Evolutionary conservation across 345 rosid species (phyloP).

Genomic region (Aethionema arabicum): DNA sequence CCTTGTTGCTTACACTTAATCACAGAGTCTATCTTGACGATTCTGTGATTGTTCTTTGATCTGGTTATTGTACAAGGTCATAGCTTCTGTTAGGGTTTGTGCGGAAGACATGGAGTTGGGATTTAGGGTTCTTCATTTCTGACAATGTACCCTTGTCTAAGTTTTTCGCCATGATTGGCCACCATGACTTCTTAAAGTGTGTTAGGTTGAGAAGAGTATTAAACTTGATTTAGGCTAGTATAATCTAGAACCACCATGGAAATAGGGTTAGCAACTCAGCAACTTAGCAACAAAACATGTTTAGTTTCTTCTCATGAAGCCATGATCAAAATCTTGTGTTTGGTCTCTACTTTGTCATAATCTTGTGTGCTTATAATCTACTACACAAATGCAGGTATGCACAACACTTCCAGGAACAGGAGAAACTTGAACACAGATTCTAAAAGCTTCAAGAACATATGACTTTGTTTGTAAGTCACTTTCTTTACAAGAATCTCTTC

Average conservation of each 20-base stretch:
- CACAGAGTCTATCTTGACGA: too few species aligned
- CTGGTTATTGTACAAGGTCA: too few species aligned
- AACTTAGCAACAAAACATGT: too few species aligned
- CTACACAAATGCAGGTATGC: slow-evolving; percentile 48
- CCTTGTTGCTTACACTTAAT: background rate
- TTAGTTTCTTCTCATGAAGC: too few species aligned
- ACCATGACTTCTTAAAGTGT: too few species aligned
- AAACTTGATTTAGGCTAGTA: too few species aligned
- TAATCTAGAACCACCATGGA: too few species aligned
- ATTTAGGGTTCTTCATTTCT: slow-evolving; percentile 9
- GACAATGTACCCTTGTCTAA: background rate
- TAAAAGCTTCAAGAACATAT: slow-evolving; percentile 26
- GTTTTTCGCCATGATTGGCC: background rate
- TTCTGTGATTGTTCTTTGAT: slow-evolving; percentile 11
- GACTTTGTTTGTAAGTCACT: background rate
- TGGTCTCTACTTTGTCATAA: background rate
- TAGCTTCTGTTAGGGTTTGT: background rate
- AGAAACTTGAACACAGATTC: slow-evolving; percentile 60
- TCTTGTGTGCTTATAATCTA: background rate
- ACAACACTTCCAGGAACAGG: slow-evolving; percentile 51
- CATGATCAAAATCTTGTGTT: too few species aligned
- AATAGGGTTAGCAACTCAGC: too few species aligned
- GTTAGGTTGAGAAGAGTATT: background rate
- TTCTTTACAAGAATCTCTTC: background rate
- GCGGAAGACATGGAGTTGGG: background rate